Evolutionary conservation across 2,329 filamentous ascomycete species (phyloP).

Genomic region (Teratosphaeria epicoccoides): DNA sequence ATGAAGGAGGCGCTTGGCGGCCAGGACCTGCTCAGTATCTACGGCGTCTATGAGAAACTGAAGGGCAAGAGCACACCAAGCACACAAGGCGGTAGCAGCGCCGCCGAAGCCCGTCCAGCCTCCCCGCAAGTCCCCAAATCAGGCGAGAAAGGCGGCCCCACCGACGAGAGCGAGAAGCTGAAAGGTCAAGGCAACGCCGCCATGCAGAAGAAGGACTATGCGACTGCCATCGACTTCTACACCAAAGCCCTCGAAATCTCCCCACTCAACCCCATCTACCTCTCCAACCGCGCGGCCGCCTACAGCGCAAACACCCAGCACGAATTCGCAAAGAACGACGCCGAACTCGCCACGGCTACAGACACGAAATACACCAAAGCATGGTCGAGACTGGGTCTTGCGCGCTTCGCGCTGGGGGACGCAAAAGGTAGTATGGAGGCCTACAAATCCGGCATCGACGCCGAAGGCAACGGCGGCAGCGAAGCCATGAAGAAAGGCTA

Average conservation of each 20-base stretch:
- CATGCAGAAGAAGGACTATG: conserved; percentile 90
- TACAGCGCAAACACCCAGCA: conserved; percentile 79
- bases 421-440: conserved; percentile 88
- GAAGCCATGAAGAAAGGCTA: conserved; percentile 96
- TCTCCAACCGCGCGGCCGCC: conserved; percentile 92
- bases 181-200: conserved; percentile 89
- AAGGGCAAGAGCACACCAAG: conserved; percentile 51
- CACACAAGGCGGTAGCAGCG: conserved; percentile 32
- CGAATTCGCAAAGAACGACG: conserved; percentile 71
- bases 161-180: conserved; percentile 73
- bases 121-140: conserved; percentile 29
- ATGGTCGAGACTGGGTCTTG: conserved; percentile 87
- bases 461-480: conserved; percentile 86
- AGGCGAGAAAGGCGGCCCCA: conserved; percentile 35
- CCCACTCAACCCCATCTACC: conserved; percentile 86
- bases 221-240: conserved; percentile 72
- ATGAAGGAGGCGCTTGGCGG: conserved; percentile 68
- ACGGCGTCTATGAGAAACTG: conserved; percentile 91
- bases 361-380: conserved; percentile 95
- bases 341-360: conserved; percentile 75
- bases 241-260: conserved; percentile 71
- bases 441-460: conserved; percentile 83
- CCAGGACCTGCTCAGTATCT: conserved; percentile 84
- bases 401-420: conserved; percentile 83
- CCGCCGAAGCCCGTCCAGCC: conserved; percentile 19